Percentiles rank a stretch among this genome's conserved stretches.
Conservation (phyloP, 2,329 filamentous ascomycete species). For the Thielaviopsis punctulata region DNA sequence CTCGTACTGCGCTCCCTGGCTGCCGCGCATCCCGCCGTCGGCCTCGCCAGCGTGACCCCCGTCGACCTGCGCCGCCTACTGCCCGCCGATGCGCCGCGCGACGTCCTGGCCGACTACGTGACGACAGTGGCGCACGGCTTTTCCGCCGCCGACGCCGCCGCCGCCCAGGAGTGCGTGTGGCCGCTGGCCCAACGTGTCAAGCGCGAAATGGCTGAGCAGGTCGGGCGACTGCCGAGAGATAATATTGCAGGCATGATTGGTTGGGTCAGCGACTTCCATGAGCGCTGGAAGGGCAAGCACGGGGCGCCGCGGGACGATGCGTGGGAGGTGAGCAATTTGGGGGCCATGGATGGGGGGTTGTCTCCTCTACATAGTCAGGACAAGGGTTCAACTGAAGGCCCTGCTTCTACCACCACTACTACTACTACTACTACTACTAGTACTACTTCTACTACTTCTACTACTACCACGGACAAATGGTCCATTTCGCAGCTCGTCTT, state of each 20-base stretch:
- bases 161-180: conserved; percentile 23
- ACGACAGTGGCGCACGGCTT: conserved; percentile 21
- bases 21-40: conserved; percentile 19
- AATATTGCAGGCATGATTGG: conserved; percentile 26
- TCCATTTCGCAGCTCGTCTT: conserved; percentile 29
- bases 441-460: too few species aligned
- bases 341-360: conserved; percentile 19
- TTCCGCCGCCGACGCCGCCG: conserved; percentile 14
- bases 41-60: conserved; percentile 25
- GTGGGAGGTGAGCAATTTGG: conserved; percentile 38
- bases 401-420: too few species aligned
- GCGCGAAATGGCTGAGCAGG: conserved; percentile 19
- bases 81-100: conserved; percentile 13
- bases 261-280: conserved; percentile 27
- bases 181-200: conserved; percentile 21
- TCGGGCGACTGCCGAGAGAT: conserved; percentile 23
- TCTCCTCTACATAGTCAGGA: too few species aligned
- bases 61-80: conserved; percentile 27
- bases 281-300: conserved; percentile 24
- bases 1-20: conserved; percentile 25
- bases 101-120: conserved; percentile 25
- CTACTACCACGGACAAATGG: conserved; percentile 15
- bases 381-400: too few species aligned
- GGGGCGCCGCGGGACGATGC: conserved; percentile 25
- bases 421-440: too few species aligned